Base-by-base conservation (phyloP, 1,139 yeast species). In the Taphrina communis region DNA sequence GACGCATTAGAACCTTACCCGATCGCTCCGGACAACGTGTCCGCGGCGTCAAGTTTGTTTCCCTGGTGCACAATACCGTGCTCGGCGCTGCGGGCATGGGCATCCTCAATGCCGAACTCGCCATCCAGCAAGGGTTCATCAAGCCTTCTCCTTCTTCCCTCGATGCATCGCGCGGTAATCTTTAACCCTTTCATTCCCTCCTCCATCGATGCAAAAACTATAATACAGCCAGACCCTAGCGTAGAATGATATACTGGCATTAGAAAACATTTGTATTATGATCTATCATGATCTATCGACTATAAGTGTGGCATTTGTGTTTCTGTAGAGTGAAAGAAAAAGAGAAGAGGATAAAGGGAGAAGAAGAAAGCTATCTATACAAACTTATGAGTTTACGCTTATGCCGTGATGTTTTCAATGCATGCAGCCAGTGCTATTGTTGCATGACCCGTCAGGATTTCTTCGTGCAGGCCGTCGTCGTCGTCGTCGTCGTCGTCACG, bases 11-110 rank as follows among this genome's bases (percentile, higher is more conserved):
- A 82, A 90, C 86, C 74, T 14, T 63, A 21, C 91, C 94, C 12
- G 84, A 94, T 75, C 25, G 42, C 31, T 3, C 42, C 6, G 58
- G 58, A 8, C 3, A 6, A 4, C 31, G 31, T 2, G 35, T 58
- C 53, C 35, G 48, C 8, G 99, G 95, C 79, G 87, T 86, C 82
- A 95, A 94, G 82, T 94, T 94, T 93, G 97, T 94, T 70, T 95
- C 92, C 41, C 83, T 94, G 74, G 92, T 97, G 36, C 99, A 94
- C 80, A 94, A 94, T 83, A 94, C 99, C 70, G 86, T 94, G 75
- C 90, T 94, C 74, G 99, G 99, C 76, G 99, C 99, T 75, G 99
- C 99, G 41, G 99, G 99, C 77, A 90, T 98, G n/a, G 99, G 99
- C 79, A 84, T 94, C 72, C 86, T 94, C 79, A 94, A 95, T 79